Evolutionary conservation across 2,329 filamentous ascomycete genomes (phyloP).

Genomic region (Neofusicoccum parvum): DNA sequence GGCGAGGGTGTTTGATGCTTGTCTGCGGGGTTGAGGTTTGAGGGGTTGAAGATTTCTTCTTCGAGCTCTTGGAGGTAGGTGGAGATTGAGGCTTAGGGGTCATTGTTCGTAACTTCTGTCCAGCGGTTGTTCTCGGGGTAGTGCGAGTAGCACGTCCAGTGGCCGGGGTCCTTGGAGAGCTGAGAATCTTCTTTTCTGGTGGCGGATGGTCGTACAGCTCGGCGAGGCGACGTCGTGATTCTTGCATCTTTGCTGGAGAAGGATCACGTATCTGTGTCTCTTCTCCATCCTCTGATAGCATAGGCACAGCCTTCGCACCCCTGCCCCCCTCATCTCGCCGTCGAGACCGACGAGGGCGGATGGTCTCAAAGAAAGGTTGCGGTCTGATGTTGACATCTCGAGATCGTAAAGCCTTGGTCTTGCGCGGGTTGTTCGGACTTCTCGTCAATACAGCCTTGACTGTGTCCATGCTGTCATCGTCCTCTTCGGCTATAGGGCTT

Average conservation of each 20-base stretch:
- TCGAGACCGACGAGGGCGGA: not conserved
- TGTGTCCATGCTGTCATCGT: not conserved
- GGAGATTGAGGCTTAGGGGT: not conserved
- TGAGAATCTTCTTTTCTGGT: not conserved
- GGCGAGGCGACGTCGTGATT: slow-evolving; percentile 18
- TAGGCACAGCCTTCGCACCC: slow-evolving; percentile 9
- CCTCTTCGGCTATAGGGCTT: not conserved
- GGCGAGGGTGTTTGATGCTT: not conserved
- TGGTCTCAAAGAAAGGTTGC: not conserved
- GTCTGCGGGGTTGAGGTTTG: not conserved
- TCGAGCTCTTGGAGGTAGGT: not conserved
- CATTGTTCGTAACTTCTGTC: not conserved
- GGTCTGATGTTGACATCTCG: slow-evolving; percentile 1
- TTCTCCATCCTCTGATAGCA: slow-evolving; percentile 20
- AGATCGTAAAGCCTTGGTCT: not conserved
- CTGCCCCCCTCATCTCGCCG: not conserved
- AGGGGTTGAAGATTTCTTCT: not conserved
- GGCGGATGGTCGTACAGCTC: slow-evolving; percentile 5
- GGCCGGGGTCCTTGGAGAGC: slow-evolving; percentile 5
- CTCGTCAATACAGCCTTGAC: not conserved
- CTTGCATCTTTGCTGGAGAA: slow-evolving; percentile 6
- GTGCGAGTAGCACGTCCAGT: not conserved
- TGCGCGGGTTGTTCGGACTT: slow-evolving; percentile 4
- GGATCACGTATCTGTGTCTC: not conserved
- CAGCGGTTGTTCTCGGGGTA: not conserved